Base-by-base conservation (phyloP, 2,329 filamentous ascomycete species). In the Xylariaceae sp. region DNA sequence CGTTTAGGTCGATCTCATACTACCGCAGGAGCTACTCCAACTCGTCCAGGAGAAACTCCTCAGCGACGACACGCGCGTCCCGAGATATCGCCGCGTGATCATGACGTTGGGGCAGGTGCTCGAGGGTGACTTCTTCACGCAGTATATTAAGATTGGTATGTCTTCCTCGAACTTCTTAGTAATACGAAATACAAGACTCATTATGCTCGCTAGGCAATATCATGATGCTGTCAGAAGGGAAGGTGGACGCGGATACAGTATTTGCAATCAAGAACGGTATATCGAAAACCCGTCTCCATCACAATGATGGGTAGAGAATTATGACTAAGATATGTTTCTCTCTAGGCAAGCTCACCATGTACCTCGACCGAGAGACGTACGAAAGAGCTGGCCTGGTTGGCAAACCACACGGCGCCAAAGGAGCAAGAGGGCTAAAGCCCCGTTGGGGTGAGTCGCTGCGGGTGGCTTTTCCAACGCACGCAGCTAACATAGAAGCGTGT, bases 341-440 rank as follows among this genome's bases (percentile, higher is more conserved):
- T 45, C 41, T 34, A 55, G 87, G 87, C 0, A 65, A 76, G 1
- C 69, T 98, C 23, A 78, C 73, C 3, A 71, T 98, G 52, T 84
- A 87, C 51, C 70, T 97, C 17, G 83, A 88, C 47, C 88, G 83
- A 50, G 80, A 88, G 38, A 80, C 77, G 1, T 96, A 89, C 60
- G 88, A 97, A 61, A 75, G 82, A 33, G 81, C 83, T 32, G 92
- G 92, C 0, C 69, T 98, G 0, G 76, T 81, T 1, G 90, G 90
- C 1, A 81, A 79, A 47, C 74, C 84, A 13, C 66, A 78, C 40
- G 75, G 74, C 2, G 62, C 65, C 30, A 81, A 79, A 49, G 76
- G 76, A 5, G 70, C 68, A 43, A 67, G 77, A 14, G 71, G 72
- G 1, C 55, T 75, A 32, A 88, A 84, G 56, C 76, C 80, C 38